phyloP scores from a whole-genome alignment of 345 rosid genomes.

The Toxicodendron radicans region DNA sequence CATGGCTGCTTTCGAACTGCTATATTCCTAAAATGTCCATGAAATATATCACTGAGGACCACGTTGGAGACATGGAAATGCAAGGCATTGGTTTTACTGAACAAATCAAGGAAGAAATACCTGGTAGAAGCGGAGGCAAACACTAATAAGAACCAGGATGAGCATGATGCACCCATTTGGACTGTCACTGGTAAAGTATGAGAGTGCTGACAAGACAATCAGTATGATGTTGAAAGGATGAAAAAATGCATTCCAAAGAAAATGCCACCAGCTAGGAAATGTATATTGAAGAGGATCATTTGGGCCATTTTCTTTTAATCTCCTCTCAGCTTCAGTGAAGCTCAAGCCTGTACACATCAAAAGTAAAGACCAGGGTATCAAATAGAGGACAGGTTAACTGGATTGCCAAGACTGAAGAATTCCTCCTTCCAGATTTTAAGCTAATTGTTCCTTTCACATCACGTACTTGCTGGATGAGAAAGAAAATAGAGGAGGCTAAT shows the following conservation, averaged over 20 bases:
- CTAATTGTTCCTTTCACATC: neutral
- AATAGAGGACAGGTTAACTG: neutral
- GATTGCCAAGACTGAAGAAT: neutral
- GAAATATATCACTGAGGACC: neutral
- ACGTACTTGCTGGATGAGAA: neutral
- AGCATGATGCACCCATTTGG: constrained; percentile 75
- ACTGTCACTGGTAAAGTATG: constrained; percentile 61
- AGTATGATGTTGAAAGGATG: constrained; percentile 75
- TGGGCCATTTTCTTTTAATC: constrained; percentile 64
- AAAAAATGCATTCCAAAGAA: constrained; percentile 66
- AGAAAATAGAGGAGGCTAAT: neutral
- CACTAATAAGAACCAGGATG: constrained; percentile 57
- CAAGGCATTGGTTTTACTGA: neutral
- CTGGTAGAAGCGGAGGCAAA: constrained; percentile 64
- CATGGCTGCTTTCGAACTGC: constrained; percentile 81
- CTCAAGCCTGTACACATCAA: constrained; percentile 49
- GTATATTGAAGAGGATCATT: constrained; percentile 48
- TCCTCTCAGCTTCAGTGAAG: constrained; percentile 66
- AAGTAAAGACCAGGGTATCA: neutral
- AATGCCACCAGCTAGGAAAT: constrained; percentile 64
- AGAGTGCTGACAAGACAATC: constrained; percentile 53
- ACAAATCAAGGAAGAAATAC: constrained; percentile 26
- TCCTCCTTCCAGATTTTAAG: neutral
- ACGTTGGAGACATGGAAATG: neutral
- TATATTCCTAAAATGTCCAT: constrained; percentile 45